phyloP scores from a whole-genome alignment of 2,329 filamentous ascomycete species.

The Penicillium olsonii region DNA sequence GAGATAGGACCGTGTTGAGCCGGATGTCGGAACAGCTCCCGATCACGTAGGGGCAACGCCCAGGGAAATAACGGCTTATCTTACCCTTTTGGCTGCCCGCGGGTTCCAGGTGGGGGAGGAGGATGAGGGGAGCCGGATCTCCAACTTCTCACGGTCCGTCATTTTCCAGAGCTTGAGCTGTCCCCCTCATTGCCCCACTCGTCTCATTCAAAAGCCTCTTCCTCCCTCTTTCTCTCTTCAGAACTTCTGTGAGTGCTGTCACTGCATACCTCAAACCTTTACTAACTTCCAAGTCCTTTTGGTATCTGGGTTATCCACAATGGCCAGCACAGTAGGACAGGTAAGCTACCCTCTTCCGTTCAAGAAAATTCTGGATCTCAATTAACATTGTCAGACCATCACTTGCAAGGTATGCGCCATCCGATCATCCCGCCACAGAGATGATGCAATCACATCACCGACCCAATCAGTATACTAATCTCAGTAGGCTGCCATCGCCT shows the following conservation, averaged over 20 bases:
- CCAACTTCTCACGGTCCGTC: slow-evolving; percentile 1
- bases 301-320: slow-evolving; percentile 30
- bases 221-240: slow-evolving; percentile 16
- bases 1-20: not conserved
- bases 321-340: slow-evolving; percentile 61
- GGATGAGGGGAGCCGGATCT: slow-evolving; percentile 8
- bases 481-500: slow-evolving; percentile 81
- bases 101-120: slow-evolving; percentile 1
- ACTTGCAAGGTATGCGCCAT: slow-evolving; percentile 70
- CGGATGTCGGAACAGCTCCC: slow-evolving; percentile 1
- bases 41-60: slow-evolving; percentile 1
- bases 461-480: not conserved
- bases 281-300: not conserved
- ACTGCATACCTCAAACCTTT: not conserved
- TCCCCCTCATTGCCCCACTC: slow-evolving; percentile 18
- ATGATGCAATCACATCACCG: not conserved
- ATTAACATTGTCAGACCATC: slow-evolving; percentile 66
- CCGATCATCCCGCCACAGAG: slow-evolving; percentile 3
- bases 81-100: not conserved
- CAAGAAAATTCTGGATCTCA: no score
- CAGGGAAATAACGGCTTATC: slow-evolving; percentile 2
- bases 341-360: slow-evolving; percentile 28
- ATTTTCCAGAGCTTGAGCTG: slow-evolving; percentile 3
- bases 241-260: slow-evolving; percentile 17
- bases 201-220: slow-evolving; percentile 20